These are phyloP conservation scores for Septoria petroselini DNA, from an alignment of 2,329 filamentous ascomycete genomes.

Conservation along the genomic window DNA sequence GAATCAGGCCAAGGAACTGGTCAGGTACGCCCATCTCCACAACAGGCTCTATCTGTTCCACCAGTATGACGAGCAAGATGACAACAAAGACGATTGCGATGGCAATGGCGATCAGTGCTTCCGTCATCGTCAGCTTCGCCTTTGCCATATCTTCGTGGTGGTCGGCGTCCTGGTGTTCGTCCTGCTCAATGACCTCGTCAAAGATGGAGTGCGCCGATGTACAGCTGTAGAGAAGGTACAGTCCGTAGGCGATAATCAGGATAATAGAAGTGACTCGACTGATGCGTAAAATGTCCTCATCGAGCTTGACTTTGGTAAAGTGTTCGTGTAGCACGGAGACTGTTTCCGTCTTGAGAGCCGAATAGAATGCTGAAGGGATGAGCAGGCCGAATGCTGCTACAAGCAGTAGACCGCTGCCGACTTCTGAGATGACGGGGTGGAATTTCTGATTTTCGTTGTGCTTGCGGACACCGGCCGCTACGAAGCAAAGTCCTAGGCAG, in stretches of 20 bases:
- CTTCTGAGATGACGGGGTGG: constrained; percentile 72
- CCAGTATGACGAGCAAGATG: constrained; percentile 71
- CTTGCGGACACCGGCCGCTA: constrained; percentile 66
- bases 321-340: constrained; percentile 32
- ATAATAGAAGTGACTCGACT: constrained; percentile 69
- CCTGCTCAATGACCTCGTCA: constrained; percentile 56
- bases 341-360: constrained; percentile 27
- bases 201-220: constrained; percentile 74
- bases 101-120: constrained; percentile 63
- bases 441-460: constrained; percentile 62
- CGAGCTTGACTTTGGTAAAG: constrained; percentile 42
- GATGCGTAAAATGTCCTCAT: constrained; percentile 58
- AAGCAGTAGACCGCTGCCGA: constrained; percentile 70
- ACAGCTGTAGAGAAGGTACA: constrained; percentile 67
- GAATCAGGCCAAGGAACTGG: constrained; percentile 65
- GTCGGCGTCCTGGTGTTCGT: constrained; percentile 58
- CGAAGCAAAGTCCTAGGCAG: constrained; percentile 70
- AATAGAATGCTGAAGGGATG: constrained; percentile 54
- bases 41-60: constrained; percentile 65
- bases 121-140: constrained; percentile 69
- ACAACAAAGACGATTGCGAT: constrained; percentile 67
- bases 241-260: constrained; percentile 63
- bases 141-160: constrained; percentile 51
- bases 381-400: constrained; percentile 62
- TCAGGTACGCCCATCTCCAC: constrained; percentile 50